Evolutionary conservation across 495 filamentous ascomycete genomes (phyloP).

Genomic region (Baudoinia panamericana): DNA sequence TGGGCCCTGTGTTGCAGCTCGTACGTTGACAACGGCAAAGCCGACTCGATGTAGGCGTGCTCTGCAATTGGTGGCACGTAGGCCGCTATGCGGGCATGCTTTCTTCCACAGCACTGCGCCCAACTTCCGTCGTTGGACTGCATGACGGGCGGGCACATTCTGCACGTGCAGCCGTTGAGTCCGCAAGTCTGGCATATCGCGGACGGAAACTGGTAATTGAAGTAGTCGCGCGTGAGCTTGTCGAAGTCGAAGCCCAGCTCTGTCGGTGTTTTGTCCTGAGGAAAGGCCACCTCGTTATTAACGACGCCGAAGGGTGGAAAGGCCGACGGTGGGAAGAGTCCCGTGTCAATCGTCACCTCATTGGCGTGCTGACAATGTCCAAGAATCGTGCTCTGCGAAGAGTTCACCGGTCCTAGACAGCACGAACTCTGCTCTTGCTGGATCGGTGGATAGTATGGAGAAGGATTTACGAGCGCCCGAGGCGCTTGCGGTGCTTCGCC

Average conservation of each 20-base stretch:
- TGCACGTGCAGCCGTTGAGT: conserved; percentile 20
- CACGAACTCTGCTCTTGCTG: conserved; percentile 3
- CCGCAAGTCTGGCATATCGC: conserved; percentile 21
- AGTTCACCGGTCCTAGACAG: conserved; percentile 3
- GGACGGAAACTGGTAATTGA: conserved; percentile 16
- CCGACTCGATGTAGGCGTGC: background rate
- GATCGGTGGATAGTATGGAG: background rate
- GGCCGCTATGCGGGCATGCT: conserved; percentile 9
- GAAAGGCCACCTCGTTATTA: background rate
- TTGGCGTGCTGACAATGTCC: background rate
- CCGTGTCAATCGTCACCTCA: too few relatives aligned
- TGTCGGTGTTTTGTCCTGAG: too few relatives aligned
- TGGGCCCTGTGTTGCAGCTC: background rate
- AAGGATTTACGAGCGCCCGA: conserved; percentile 4
- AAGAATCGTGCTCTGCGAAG: background rate
- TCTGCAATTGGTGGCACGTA: background rate
- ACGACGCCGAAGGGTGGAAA: background rate
- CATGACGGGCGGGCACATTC: conserved; percentile 18
- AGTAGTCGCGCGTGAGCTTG: conserved; percentile 10
- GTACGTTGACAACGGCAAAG: background rate
- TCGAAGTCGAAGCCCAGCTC: conserved; percentile 7
- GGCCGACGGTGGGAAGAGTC: background rate
- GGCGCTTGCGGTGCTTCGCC: conserved; percentile 5
- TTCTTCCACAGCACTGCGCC: conserved; percentile 18
- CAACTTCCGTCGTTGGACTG: conserved; percentile 16